A percentile compares a stretch with the other conserved stretches of the same genome.
phyloP scores from a whole-genome alignment of 805 yeast species.

The Hanseniaspora valbyensis region DNA sequence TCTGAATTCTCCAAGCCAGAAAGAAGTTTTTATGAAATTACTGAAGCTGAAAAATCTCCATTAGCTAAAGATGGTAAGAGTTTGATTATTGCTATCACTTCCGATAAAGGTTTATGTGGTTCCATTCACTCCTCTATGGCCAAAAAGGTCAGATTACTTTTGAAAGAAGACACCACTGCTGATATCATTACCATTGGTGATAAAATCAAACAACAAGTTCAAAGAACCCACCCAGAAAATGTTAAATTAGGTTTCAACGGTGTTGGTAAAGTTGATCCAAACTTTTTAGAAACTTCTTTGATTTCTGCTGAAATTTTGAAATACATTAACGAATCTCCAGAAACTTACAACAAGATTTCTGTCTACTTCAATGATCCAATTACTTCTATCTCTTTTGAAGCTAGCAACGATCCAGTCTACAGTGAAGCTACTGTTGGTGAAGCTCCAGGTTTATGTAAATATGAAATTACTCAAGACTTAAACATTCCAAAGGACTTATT shows the following conservation, averaged over 20 bases:
- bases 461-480: conserved; percentile 64
- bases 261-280: conserved; percentile 94
- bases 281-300: conserved; percentile 77
- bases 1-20: conserved; percentile 77
- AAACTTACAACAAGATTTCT: conserved; percentile 59
- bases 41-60: conserved; percentile 53
- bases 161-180: conserved; percentile 50
- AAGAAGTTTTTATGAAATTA: conserved; percentile 61
- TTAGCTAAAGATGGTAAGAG: conserved; percentile 46
- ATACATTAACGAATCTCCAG: conserved; percentile 26
- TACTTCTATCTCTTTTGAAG: conserved; percentile 83
- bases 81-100: conserved; percentile 76
- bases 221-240: conserved; percentile 65
- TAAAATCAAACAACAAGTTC: conserved; percentile 78
- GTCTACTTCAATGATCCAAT: conserved; percentile 79
- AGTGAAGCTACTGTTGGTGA: conserved; percentile 60
- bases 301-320: conserved; percentile 73
- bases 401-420: conserved; percentile 56
- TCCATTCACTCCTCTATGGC: conserved; percentile 93
- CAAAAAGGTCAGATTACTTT: conserved; percentile 67
- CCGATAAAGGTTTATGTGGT: conserved; percentile 98
- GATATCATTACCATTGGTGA: conserved; percentile 89
- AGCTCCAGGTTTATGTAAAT: conserved; percentile 76
- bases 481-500: conserved; percentile 60
- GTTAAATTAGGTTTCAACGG: conserved; percentile 73